Percentiles rank a stretch among this genome's conserved stretches.
phyloP scores from a whole-genome alignment of 805 yeast genomes.

The Teunomyces stri region DNA sequence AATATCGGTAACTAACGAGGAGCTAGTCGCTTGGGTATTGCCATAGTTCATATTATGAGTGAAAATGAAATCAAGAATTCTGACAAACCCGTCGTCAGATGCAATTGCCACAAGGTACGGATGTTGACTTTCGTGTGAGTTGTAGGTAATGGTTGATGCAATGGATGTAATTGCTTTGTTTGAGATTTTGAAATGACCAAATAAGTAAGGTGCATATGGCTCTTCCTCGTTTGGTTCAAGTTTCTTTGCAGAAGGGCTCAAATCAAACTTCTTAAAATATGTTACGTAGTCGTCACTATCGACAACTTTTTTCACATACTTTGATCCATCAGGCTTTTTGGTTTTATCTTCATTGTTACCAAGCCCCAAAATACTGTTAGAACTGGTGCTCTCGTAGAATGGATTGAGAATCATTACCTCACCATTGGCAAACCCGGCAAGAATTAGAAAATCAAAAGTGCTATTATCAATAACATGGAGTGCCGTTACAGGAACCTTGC shows the following conservation, averaged over 20 bases:
- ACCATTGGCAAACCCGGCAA: constrained; percentile 68
- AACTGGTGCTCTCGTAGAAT: constrained; percentile 4
- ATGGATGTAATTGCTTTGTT: constrained; percentile 55
- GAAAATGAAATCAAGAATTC: constrained; percentile 51
- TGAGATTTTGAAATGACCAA: constrained; percentile 64
- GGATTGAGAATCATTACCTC: constrained; percentile 51
- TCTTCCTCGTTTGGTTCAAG: constrained; percentile 6
- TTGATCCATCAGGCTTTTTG: constrained; percentile 5
- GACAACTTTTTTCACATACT: constrained; percentile 16
- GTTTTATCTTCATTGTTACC: constrained; percentile 1
- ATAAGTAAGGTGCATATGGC: constrained; percentile 11
- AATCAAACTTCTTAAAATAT: constrained; percentile 35
- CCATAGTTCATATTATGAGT: constrained; percentile 30
- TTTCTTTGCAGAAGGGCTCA: constrained; percentile 25
- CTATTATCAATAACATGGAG: constrained; percentile 26
- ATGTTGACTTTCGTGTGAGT: constrained; percentile 18
- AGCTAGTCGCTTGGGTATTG: constrained; percentile 7
- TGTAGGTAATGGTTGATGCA: constrained; percentile 28
- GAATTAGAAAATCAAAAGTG: constrained; percentile 43
- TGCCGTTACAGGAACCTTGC: constrained; percentile 19
- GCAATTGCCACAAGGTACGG: constrained; percentile 50
- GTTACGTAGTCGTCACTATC: constrained; percentile 31
- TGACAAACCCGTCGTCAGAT: constrained; percentile 62
- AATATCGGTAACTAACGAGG: constrained; percentile 45
- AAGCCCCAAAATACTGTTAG: constrained; percentile 15